Evolutionary conservation across 2,329 filamentous ascomycete genomes (phyloP), one percentile per base, ranked within the genome.

Genomic region (Hypoxylon sp.): DNA sequence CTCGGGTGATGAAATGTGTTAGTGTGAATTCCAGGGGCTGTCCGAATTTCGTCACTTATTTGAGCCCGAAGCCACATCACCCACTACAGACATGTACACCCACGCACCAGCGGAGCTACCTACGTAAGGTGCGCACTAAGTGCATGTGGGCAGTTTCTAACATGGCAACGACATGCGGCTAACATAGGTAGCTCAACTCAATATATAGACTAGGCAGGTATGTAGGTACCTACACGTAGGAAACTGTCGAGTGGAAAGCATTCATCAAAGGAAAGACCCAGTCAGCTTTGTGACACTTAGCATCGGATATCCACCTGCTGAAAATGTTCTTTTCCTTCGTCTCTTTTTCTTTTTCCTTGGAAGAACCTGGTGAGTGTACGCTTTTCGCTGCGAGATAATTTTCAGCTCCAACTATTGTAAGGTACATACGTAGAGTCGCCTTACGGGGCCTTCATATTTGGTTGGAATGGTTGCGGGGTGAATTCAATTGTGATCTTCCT

Each of bases 41-140:
- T 24, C 24, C 33, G 18, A 16, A 68, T 68, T 65, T 65, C 65
- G 62, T 68, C 65, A 65, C 50, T 52, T 60, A 49, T 63, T 58
- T 16, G 38, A 60, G 54, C 44, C 51, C 32, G 42, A 62, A 59
- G 48, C 61, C 59, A 61, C 55, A 52, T 46, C 49, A 45, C 33
- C 53, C 32, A 46, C n/a, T n/a, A n/a, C n/a, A n/a, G n/a, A n/a
- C n/a, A n/a, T n/a, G n/a, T n/a, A n/a, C n/a, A n/a, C n/a, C n/a
- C n/a, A n/a, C n/a, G n/a, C n/a, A n/a, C 54, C 42, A 53, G 53
- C 46, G 16, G 33, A 45, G 40, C 60, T 53, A 42, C 36, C 60
- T 53, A 42, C 36, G 24, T 54, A 58, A 58, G 36, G 49, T 61
- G 40, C 48, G 16, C 36, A 51, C 48, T 57, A 57, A 53, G 44